These are phyloP conservation scores for Yamagishiella unicocca DNA, from an alignment of 139 green algal species.

Conservation along the genomic window DNA sequence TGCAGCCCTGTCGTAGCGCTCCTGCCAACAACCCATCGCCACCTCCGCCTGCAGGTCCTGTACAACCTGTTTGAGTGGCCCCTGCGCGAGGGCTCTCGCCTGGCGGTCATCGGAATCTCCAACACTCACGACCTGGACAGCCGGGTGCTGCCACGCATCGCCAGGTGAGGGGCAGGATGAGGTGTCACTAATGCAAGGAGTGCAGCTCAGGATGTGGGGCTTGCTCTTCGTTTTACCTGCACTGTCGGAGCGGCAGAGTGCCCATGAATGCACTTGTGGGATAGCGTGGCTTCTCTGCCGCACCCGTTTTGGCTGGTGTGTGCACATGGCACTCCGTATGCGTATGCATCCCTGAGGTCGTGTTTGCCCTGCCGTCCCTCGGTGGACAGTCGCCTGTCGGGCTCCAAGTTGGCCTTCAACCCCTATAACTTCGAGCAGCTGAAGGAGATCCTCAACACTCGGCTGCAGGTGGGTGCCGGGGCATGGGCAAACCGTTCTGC, in stretches of 20 bases:
- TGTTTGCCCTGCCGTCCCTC: too few relatives aligned
- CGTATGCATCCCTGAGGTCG: too few relatives aligned
- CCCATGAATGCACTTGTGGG: too few relatives aligned
- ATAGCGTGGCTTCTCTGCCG: too few relatives aligned
- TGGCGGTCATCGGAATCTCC: conserved; percentile 94
- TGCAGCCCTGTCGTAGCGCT: too few relatives aligned
- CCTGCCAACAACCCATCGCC: too few relatives aligned
- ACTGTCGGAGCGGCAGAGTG: too few relatives aligned
- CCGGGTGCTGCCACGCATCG: conserved; percentile 93
- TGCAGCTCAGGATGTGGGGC: too few relatives aligned
- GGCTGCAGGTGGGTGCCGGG: conserved; percentile 64
- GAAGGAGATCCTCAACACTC: conserved; percentile 78
- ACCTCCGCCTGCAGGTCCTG: conserved; percentile 77
- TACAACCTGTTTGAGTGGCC: conserved; percentile 99
- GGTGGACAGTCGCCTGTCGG: conserved; percentile 72
- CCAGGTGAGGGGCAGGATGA: conserved; percentile 46
- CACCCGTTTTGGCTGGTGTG: too few relatives aligned
- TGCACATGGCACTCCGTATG: too few relatives aligned
- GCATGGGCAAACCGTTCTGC: background rate
- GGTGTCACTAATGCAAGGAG: too few relatives aligned
- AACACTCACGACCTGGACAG: conserved; percentile 99
- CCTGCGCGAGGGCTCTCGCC: conserved; percentile 62
- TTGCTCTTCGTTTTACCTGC: too few relatives aligned
- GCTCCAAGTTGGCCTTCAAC: conserved; percentile 82
- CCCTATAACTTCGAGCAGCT: conserved; percentile 85